phyloP scores from a whole-genome alignment of 2,329 filamentous ascomycete genomes.

The Chalaropsis thielavioides region DNA sequence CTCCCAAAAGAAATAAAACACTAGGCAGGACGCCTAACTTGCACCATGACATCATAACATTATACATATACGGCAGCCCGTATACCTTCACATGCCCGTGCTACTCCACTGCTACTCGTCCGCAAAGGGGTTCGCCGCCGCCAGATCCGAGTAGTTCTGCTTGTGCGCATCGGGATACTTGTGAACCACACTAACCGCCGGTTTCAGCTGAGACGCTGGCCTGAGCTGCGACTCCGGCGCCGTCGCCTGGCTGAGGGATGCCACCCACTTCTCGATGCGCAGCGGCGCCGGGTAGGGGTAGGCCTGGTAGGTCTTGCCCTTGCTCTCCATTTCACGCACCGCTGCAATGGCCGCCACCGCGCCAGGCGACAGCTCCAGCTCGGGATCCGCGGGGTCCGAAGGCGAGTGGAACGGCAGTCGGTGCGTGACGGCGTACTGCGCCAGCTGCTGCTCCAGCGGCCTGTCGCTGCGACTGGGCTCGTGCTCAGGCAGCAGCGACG shows the following conservation, averaged over 20 bases:
- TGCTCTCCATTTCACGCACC: background rate
- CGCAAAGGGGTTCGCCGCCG: slow-evolving; percentile 16
- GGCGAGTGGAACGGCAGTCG: slow-evolving; percentile 11
- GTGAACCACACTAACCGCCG: slow-evolving; percentile 14
- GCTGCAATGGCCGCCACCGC: background rate
- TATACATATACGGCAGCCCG: background rate
- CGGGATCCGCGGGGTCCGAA: background rate
- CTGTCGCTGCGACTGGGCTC: background rate
- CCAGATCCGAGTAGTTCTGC: slow-evolving; percentile 19
- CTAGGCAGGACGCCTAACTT: background rate
- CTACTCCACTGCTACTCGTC: background rate
- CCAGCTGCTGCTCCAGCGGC: slow-evolving; percentile 8
- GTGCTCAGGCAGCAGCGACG: background rate
- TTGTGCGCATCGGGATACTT: slow-evolving; percentile 18
- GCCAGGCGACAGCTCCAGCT: background rate
- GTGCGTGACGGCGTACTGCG: background rate
- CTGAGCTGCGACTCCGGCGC: background rate
- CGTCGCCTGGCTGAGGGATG: slow-evolving; percentile 5
- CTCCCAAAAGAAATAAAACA: background rate
- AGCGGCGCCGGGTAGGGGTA: slow-evolving; percentile 1
- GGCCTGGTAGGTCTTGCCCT: background rate
- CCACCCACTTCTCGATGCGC: slow-evolving; percentile 15
- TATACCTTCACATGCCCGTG: background rate
- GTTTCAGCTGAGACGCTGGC: background rate
- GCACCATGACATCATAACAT: background rate